A percentile compares a stretch with the other conserved stretches of the same genome.
These are phyloP conservation scores for Nemania bipapillata DNA, from an alignment of 2,329 filamentous ascomycete genomes.

Conservation along the genomic window DNA sequence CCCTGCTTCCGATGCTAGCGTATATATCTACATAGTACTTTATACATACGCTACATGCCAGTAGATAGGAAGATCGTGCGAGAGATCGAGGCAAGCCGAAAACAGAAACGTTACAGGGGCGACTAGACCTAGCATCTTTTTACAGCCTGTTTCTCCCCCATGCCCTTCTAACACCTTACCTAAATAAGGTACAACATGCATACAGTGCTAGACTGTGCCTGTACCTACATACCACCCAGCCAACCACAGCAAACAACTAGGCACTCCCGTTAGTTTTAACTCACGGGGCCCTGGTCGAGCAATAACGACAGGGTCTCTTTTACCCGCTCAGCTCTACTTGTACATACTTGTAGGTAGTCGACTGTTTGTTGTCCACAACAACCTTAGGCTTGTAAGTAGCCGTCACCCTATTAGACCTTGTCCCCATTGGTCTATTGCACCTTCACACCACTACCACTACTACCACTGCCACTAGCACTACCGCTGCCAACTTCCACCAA, in stretches of 20 bases:
- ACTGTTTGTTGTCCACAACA: slow-evolving; percentile 45
- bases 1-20: neutral
- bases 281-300: slow-evolving; percentile 23
- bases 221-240: neutral
- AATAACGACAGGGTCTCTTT: slow-evolving; percentile 42
- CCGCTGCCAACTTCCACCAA: too few species aligned
- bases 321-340: slow-evolving; percentile 32
- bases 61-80: slow-evolving; percentile 23
- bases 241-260: neutral
- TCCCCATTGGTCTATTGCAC: slow-evolving; percentile 31
- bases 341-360: slow-evolving; percentile 22
- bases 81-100: slow-evolving; percentile 28
- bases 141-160: neutral
- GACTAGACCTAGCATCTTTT: slow-evolving; percentile 10
- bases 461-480: neutral
- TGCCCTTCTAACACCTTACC: neutral
- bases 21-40: too few species aligned
- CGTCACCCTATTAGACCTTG: slow-evolving; percentile 11
- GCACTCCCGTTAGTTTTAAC: slow-evolving; percentile 24
- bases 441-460: slow-evolving; percentile 12
- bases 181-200: neutral
- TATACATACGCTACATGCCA: too few species aligned
- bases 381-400: slow-evolving; percentile 33
- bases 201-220: neutral
- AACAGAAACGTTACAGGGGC: slow-evolving; percentile 32